Percentiles rank a stretch among this genome's conserved stretches.
These are phyloP conservation scores for Aspergillus eucalypticola DNA, from an alignment of 2,329 filamentous ascomycete genomes.

Conservation along the genomic window DNA sequence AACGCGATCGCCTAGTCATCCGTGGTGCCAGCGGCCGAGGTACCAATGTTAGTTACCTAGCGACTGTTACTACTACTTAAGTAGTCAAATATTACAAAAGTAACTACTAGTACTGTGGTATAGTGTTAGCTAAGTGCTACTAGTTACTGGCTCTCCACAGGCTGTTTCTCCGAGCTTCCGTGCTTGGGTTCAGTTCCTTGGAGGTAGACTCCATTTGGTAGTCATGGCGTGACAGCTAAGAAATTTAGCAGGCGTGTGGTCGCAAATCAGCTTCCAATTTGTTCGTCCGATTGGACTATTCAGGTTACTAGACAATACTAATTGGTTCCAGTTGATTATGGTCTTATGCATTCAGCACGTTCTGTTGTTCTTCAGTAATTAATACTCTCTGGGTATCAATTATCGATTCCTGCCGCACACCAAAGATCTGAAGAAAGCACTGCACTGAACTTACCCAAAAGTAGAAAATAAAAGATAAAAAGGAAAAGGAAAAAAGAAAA, in stretches of 20 bases:
- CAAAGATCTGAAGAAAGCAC: not conserved
- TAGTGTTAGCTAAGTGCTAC: not conserved
- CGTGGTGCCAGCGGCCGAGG: not conserved
- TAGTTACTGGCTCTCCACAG: conserved; percentile 13
- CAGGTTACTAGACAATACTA: conserved; percentile 14
- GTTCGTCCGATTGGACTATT: conserved; percentile 10
- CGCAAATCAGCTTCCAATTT: conserved; percentile 22
- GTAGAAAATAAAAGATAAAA: conserved; percentile 5
- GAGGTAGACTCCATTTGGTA: conserved; percentile 3
- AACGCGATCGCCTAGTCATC: not conserved
- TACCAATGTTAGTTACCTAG: not conserved
- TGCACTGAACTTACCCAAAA: not conserved
- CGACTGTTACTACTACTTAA: not conserved
- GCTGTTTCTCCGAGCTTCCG: conserved; percentile 19
- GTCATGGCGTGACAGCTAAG: conserved; percentile 23
- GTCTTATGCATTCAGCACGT: conserved; percentile 21
- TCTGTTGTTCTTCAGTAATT: conserved; percentile 9
- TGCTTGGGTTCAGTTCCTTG: conserved; percentile 9
- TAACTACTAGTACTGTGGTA: not conserved
- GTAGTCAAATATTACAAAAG: not conserved
- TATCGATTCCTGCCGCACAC: conserved; percentile 13
- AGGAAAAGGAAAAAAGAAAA: conserved; percentile 5
- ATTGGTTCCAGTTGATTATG: conserved; percentile 9
- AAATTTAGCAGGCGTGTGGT: conserved; percentile 16
- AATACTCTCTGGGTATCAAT: not conserved